Evolutionary conservation across 805 yeast species (phyloP).

Genomic region (Brettanomyces naardenensis): DNA sequence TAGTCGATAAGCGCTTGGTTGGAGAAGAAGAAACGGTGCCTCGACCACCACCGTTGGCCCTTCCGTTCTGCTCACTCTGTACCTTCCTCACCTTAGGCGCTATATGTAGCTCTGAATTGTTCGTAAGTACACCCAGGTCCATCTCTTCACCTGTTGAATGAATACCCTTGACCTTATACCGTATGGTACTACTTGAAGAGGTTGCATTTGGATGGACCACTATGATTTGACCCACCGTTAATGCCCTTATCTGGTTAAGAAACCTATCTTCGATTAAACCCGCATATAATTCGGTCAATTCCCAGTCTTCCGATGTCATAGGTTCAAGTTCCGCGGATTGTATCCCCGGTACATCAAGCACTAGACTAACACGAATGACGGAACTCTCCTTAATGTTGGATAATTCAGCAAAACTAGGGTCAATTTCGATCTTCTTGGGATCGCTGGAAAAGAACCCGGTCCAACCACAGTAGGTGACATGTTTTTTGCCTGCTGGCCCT

Average conservation of each 20-base stretch:
- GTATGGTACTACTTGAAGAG: slow-evolving; percentile 33
- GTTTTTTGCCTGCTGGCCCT: slow-evolving; percentile 8
- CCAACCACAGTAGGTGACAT: slow-evolving; percentile 23
- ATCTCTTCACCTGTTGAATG: slow-evolving; percentile 17
- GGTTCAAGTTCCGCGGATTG: slow-evolving; percentile 73
- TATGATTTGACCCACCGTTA: slow-evolving; percentile 47
- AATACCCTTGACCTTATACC: slow-evolving; percentile 44
- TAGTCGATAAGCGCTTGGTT: slow-evolving; percentile 3
- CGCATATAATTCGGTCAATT: slow-evolving; percentile 77
- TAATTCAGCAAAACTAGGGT: slow-evolving; percentile 54
- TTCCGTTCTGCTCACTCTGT: neutral
- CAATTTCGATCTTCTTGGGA: slow-evolving; percentile 42
- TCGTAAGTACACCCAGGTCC: slow-evolving; percentile 33
- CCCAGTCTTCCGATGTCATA: slow-evolving; percentile 76
- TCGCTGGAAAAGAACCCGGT: slow-evolving; percentile 21
- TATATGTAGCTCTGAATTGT: slow-evolving; percentile 35
- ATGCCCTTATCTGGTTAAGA: slow-evolving; percentile 74
- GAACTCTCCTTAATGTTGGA: slow-evolving; percentile 38
- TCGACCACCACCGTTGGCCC: neutral
- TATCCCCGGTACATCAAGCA: slow-evolving; percentile 33
- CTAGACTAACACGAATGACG: slow-evolving; percentile 34
- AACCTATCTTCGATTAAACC: slow-evolving; percentile 64
- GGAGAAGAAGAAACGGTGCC: slow-evolving; percentile 20
- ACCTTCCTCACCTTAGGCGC: slow-evolving; percentile 58
- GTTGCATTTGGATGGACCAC: slow-evolving; percentile 66